Conservation (phyloP, 2,329 filamentous ascomycete genomes). For the Trichoderma guizhouense region DNA sequence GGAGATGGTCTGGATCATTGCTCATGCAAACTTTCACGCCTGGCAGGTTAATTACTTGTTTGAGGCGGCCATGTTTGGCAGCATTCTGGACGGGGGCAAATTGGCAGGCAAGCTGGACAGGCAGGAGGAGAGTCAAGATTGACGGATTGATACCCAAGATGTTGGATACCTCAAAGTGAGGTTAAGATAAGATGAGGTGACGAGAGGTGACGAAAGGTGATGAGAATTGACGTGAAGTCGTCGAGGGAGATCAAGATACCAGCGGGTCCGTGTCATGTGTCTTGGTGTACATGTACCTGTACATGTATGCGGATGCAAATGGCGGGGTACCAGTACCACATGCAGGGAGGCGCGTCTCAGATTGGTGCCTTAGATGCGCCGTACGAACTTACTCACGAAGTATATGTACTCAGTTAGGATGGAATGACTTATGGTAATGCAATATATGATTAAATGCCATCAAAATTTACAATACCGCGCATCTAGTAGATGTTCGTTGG, state of each 20-base stretch:
- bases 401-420: background rate
- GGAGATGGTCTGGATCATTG: slow-evolving; percentile 23
- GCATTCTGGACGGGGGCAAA: slow-evolving; percentile 29
- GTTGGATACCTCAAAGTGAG: background rate
- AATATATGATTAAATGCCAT: background rate
- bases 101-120: slow-evolving; percentile 31
- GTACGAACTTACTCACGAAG: background rate
- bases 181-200: background rate
- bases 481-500: background rate
- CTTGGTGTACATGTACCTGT: background rate
- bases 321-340: background rate
- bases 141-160: background rate
- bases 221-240: background rate
- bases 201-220: background rate
- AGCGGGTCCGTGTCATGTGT: background rate
- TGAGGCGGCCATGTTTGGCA: slow-evolving; percentile 35
- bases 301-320: background rate
- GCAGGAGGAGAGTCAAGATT: background rate
- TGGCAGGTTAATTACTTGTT: slow-evolving; percentile 33
- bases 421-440: background rate
- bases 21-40: slow-evolving; percentile 26
- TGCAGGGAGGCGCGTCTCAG: background rate
- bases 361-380: background rate
- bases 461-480: background rate
- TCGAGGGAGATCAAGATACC: background rate